These are phyloP conservation scores for Cryptosporidium felis DNA, from an alignment of 169 alveolate genomes.

Conservation along the genomic window DNA sequence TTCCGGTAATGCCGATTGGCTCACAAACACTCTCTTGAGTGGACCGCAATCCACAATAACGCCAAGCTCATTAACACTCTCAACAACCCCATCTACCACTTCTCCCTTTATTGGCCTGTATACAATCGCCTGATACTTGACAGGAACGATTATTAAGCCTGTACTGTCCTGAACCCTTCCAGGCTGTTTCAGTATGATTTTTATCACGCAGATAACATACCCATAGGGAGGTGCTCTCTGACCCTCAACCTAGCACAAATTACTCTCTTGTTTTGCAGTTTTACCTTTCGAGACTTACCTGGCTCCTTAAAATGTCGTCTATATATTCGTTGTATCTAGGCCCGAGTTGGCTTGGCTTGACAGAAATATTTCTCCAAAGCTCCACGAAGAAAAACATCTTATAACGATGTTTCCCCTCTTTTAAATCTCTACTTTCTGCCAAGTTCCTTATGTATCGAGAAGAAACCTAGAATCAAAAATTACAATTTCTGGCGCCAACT, in stretches of 20 bases:
- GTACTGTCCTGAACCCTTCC: constrained; percentile 93
- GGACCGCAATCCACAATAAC: constrained; percentile 92
- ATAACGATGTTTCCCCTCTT: not conserved
- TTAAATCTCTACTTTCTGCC: not conserved
- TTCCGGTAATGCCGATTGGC: constrained; percentile 88
- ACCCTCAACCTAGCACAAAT: constrained; percentile 82
- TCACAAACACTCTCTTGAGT: constrained; percentile 85
- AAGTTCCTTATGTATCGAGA: too few species aligned
- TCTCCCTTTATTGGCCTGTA: constrained; percentile 90
- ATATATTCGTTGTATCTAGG: constrained; percentile 87
- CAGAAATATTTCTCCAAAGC: constrained; percentile 88
- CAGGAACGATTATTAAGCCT: constrained; percentile 89
- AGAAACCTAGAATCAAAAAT: too few species aligned
- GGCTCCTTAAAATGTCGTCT: constrained; percentile 86
- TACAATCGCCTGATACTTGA: constrained; percentile 89
- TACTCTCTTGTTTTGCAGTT: not conserved
- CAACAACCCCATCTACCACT: constrained; percentile 90
- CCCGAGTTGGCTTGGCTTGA: constrained; percentile 89
- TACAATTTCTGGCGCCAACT: too few species aligned
- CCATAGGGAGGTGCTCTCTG: constrained; percentile 84
- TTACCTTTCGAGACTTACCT: constrained; percentile 29
- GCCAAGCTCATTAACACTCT: constrained; percentile 89
- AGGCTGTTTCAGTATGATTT: constrained; percentile 85
- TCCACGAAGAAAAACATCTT: constrained; percentile 88
- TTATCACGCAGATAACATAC: constrained; percentile 88